phyloP scores from a whole-genome alignment of 805 yeast genomes.

The Starmerella ratchasimensis region DNA sequence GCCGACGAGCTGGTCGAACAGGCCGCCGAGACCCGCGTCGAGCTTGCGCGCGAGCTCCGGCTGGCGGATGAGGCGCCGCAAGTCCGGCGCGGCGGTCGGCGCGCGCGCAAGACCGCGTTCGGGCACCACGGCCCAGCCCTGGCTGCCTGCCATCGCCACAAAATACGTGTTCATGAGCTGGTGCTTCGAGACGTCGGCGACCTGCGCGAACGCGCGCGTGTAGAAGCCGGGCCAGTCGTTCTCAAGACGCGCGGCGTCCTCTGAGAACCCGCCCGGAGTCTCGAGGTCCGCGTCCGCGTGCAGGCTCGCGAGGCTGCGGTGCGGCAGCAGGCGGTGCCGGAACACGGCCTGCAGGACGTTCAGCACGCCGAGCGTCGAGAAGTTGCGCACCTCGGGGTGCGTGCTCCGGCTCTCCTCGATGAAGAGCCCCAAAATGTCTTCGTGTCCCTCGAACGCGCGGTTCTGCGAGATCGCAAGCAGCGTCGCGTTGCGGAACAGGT shows the following conservation, averaged over 20 bases:
- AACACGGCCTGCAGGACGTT: conserved; percentile 37
- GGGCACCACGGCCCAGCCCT: conserved; percentile 11
- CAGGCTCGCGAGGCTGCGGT: background rate
- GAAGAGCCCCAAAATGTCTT: conserved; percentile 11
- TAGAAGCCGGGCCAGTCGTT: conserved; percentile 9
- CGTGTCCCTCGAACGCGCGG: conserved; percentile 18
- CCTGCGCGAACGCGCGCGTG: background rate
- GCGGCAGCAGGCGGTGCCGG: conserved; percentile 12
- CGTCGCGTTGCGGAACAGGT: conserved; percentile 12
- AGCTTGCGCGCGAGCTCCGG: background rate
- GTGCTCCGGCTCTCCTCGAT: conserved; percentile 33
- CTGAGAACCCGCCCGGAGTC: background rate
- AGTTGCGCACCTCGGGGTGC: conserved; percentile 19
- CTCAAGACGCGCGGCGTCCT: background rate
- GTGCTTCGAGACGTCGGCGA: background rate
- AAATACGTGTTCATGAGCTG: conserved; percentile 1
- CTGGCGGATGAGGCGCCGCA: background rate
- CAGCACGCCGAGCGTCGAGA: conserved; percentile 45
- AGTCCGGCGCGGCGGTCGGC: background rate
- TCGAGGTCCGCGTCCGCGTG: background rate
- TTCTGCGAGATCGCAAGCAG: conserved; percentile 17
- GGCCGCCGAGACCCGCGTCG: background rate
- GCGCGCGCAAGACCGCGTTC: conserved; percentile 6
- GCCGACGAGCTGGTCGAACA: no score
- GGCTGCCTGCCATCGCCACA: conserved; percentile 2